Base-by-base conservation (phyloP, 257 asterid species). In the Salvia splendens region DNA sequence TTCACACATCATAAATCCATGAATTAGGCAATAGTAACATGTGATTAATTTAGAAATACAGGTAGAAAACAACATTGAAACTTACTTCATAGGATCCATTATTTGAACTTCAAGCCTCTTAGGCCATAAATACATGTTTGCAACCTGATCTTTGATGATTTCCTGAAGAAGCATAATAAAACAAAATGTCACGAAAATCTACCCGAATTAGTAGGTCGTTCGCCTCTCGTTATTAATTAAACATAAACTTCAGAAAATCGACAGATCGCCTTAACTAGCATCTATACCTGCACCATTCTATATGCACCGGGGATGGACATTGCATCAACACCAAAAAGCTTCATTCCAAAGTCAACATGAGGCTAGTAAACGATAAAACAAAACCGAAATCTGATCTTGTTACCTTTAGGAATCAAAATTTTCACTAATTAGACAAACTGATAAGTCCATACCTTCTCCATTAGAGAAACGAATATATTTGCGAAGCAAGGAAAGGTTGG, bases 101-200 rank as follows among this genome's bases (percentile, higher is more conserved):
- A 94, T 80, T 69, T 81, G 92, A 24, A 94, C 95, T 72, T 87
- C 96, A 4, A 93, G 96, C 67, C 97, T 83, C 73, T 91, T 94
- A 61, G 99, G 99, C 99, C 99, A 94, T 48, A 94, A 76, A 75
- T 91, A 94, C 99, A 94, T 91, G 75, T 78, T 80, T 35, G 93
- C 97, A 61, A 94, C 99, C 70, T 91, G 99, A 74, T 88, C 95
- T 76, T 91, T 85, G 61, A 91, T 82, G 64, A 80, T 57, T 73
- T 87, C 96, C 99, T 94, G 75, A 56, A 62, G 16, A 67, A 69
- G 42, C 69, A 71, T 33, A 12, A 33, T 33, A 33, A 33, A 33
- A 33, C 38, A 33, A 5, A 2, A 0, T 5, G 38, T 33, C 38
- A 33, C 38, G 6, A 33, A 33, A 33, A 4, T 33, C 38, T 3